Evolutionary conservation across 139 green algal species (phyloP).

Genomic region (Chlorella sp.): DNA sequence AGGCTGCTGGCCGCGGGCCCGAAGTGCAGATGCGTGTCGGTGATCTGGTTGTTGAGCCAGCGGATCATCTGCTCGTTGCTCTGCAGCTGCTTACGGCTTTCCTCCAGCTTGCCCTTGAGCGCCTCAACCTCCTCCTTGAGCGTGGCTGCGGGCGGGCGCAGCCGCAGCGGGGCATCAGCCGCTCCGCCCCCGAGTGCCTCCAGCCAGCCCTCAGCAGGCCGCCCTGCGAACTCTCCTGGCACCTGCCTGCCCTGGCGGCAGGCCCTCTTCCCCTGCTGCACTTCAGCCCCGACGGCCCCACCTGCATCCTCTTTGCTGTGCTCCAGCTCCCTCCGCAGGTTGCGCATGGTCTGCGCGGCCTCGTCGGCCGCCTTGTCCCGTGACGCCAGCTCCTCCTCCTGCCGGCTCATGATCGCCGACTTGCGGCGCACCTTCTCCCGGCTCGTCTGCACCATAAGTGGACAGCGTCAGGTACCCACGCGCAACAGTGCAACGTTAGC

Average conservation of each 20-base stretch:
- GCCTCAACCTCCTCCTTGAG: constrained; percentile 53
- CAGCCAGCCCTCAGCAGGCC: too few relatives aligned
- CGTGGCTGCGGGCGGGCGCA: too few relatives aligned
- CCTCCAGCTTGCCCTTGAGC: constrained; percentile 76
- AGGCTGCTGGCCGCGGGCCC: too few relatives aligned
- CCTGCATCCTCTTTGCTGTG: constrained; percentile 5
- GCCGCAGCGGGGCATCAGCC: too few relatives aligned
- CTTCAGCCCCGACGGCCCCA: too few relatives aligned
- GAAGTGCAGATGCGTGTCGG: constrained; percentile 65
- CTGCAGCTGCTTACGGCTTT: constrained; percentile 76
- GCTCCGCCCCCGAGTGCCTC: too few relatives aligned
- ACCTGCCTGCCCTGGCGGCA: background rate
- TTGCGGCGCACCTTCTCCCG: constrained; percentile 82
- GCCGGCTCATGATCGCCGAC: constrained; percentile 70
- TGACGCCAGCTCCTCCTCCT: constrained; percentile 78
- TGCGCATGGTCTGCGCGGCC: constrained; percentile 7
- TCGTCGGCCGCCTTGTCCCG: constrained; percentile 48
- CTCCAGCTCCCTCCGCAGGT: constrained; percentile 24
- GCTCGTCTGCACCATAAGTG: too few relatives aligned
- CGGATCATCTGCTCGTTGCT: constrained; percentile 94
- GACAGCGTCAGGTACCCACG: too few relatives aligned
- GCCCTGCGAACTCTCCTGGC: background rate
- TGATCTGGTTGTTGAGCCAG: constrained; percentile 93
- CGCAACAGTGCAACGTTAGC: too few relatives aligned
- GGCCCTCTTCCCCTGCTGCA: background rate